phyloP scores from a whole-genome alignment of 2,329 filamentous ascomycete species.

The Verticillium tricorpus region DNA sequence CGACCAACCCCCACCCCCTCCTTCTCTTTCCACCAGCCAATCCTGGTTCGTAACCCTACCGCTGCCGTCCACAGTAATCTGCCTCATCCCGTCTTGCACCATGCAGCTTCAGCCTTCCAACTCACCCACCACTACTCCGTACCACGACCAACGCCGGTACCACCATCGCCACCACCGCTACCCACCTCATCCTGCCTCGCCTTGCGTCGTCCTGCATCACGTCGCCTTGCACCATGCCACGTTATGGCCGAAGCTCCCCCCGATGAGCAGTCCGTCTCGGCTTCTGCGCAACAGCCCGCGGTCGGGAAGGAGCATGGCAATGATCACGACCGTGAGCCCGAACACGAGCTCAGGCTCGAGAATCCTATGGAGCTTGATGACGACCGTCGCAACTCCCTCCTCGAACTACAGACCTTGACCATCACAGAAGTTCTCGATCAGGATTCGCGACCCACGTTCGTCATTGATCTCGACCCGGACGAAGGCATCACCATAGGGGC shows the following conservation, averaged over 20 bases:
- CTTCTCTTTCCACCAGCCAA: too few relatives aligned
- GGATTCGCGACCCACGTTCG: constrained; percentile 31
- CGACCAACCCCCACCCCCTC: too few relatives aligned
- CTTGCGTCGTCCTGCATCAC: too few relatives aligned
- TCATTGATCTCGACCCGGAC: constrained; percentile 32
- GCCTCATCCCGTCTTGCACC: too few relatives aligned
- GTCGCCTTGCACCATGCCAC: not conserved
- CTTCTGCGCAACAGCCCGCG: not conserved
- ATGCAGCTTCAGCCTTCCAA: not conserved
- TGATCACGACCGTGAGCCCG: not conserved
- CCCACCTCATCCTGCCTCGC: not conserved
- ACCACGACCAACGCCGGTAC: not conserved
- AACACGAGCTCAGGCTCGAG: constrained; percentile 43
- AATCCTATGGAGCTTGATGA: constrained; percentile 26
- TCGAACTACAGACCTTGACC: constrained; percentile 16
- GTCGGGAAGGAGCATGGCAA: too few relatives aligned
- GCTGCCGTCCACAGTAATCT: too few relatives aligned
- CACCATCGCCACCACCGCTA: not conserved
- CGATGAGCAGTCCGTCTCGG: not conserved
- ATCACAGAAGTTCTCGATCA: constrained; percentile 28
- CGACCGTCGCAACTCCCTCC: constrained; percentile 5
- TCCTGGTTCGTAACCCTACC: too few relatives aligned
- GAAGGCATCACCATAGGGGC: constrained; percentile 12
- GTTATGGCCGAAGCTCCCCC: not conserved
- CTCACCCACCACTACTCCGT: not conserved